Evolutionary conservation across 345 rosid genomes (phyloP).

Genomic region (Citrus australasica): DNA sequence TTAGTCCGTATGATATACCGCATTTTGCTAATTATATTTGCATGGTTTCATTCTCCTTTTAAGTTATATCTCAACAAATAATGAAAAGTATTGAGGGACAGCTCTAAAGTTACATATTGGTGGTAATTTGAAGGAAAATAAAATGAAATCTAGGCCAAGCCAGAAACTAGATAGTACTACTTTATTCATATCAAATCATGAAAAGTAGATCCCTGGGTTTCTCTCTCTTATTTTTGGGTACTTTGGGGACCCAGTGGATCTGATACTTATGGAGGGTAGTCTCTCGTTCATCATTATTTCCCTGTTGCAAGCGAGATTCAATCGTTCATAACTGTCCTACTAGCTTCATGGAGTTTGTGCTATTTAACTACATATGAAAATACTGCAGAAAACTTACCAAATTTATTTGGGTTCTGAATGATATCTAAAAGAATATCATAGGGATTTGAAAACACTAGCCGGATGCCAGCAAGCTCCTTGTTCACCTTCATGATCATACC

Average conservation of each 20-base stretch:
- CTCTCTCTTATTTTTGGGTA: background rate
- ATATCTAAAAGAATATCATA: constrained; percentile 46
- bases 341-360: background rate
- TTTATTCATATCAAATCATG: background rate
- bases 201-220: background rate
- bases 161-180: background rate
- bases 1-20: background rate
- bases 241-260: background rate
- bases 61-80: background rate
- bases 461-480: constrained; percentile 44
- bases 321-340: background rate
- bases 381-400: constrained; percentile 41
- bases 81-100: background rate
- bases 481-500: constrained; percentile 32
- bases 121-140: background rate
- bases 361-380: background rate
- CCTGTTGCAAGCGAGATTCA: background rate
- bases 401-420: constrained; percentile 43
- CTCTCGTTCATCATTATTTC: background rate
- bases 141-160: background rate
- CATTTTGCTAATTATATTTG: background rate
- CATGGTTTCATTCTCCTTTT: background rate
- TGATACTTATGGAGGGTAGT: background rate
- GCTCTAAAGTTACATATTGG: background rate
- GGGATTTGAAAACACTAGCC: constrained; percentile 38